phyloP scores from a whole-genome alignment of 1,284 basidiomycete genomes.

The Tilletia setariae region DNA sequence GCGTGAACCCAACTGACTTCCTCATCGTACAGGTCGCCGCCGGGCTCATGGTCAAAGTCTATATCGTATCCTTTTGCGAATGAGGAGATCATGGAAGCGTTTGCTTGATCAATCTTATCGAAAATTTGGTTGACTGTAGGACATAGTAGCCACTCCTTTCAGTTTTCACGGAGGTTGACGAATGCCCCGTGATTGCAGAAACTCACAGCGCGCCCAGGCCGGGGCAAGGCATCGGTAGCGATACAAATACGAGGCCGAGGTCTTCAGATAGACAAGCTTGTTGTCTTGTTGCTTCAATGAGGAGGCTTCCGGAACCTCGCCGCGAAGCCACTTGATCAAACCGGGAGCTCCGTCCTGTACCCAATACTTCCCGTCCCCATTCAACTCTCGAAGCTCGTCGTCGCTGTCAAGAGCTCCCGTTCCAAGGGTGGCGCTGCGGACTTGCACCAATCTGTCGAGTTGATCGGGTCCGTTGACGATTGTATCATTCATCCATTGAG shows the following conservation, averaged over 20 bases:
- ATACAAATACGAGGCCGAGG: constrained; percentile 1
- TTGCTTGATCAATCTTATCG: neutral
- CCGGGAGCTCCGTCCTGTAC: neutral
- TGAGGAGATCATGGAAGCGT: neutral
- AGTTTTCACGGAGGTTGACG: neutral
- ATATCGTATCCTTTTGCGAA: neutral
- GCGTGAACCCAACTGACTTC: neutral
- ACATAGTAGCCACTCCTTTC: neutral
- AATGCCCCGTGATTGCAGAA: neutral
- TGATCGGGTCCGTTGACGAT: constrained; percentile 1
- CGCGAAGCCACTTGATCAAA: constrained; percentile 5
- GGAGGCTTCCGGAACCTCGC: neutral
- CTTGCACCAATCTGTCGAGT: neutral
- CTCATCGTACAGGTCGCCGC: neutral
- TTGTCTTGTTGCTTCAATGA: neutral
- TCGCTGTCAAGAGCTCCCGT: neutral
- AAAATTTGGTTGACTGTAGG: neutral
- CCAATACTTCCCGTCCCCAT: neutral
- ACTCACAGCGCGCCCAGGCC: constrained; percentile 10
- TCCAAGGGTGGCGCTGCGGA: constrained; percentile 5
- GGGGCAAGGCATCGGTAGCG: neutral
- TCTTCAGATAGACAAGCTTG: constrained; percentile 1
- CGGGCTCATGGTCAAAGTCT: neutral
- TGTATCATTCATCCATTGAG: neutral
- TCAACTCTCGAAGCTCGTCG: neutral